Conservation (phyloP, 495 filamentous ascomycete genomes). For the Penicillium daleae region DNA sequence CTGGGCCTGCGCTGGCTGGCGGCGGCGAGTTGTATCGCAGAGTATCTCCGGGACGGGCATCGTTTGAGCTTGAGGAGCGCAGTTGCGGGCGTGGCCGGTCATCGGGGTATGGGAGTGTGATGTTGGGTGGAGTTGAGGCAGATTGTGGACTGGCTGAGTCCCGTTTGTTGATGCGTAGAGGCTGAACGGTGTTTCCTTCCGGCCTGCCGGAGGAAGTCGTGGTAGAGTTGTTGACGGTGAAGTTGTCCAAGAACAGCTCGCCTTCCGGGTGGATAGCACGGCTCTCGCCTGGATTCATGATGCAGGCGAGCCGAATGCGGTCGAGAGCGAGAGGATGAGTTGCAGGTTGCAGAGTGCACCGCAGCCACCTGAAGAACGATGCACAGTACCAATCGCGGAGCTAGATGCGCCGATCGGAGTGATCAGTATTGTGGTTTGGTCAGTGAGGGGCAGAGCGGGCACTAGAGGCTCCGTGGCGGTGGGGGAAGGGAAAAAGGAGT, state of each 20-base stretch:
- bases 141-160: conserved; percentile 48
- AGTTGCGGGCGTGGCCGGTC: conserved; percentile 60
- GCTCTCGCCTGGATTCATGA: conserved; percentile 47
- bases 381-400: conserved; percentile 23
- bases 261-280: conserved; percentile 63
- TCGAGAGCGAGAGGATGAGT: neutral
- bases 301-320: conserved; percentile 12
- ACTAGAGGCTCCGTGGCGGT: conserved; percentile 9
- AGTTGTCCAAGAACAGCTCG: conserved; percentile 75
- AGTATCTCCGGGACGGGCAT: conserved; percentile 42
- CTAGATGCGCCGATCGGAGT: conserved; percentile 23
- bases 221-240: conserved; percentile 46
- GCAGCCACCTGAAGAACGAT: conserved; percentile 14
- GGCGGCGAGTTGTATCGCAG: conserved; percentile 36
- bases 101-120: conserved; percentile 74
- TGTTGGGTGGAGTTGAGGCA: conserved; percentile 24
- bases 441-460: conserved; percentile 15
- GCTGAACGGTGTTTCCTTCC: conserved; percentile 56
- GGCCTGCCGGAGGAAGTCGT: conserved; percentile 49
- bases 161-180: conserved; percentile 82
- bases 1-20: conserved; percentile 35
- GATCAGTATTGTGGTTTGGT: conserved; percentile 9
- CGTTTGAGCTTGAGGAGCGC: conserved; percentile 36
- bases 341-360: conserved; percentile 18
- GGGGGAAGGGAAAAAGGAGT: neutral